Percentiles rank a stretch among this genome's conserved stretches.
Evolutionary conservation across 345 rosid species (phyloP).

Genomic region (Trapa incisa): DNA sequence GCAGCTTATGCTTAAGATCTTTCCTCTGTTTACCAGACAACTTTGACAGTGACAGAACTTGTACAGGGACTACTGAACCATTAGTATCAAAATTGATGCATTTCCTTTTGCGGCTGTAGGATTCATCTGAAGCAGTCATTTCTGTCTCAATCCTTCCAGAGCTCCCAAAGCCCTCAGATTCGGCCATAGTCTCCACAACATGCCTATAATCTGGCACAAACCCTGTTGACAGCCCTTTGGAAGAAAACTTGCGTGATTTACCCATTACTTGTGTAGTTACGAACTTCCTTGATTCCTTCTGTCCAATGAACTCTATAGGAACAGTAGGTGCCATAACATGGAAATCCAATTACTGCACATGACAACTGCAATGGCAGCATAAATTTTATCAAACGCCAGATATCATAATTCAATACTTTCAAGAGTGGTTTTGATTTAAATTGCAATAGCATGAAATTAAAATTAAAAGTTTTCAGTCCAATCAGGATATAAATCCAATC

Average conservation of each 20-base stretch:
- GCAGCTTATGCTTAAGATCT: constrained; percentile 39
- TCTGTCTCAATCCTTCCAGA: constrained; percentile 41
- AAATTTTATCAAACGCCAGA: neutral
- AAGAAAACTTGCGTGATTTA: constrained; percentile 51
- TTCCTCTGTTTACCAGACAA: constrained; percentile 52
- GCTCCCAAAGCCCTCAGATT: constrained; percentile 63
- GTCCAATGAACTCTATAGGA: constrained; percentile 49
- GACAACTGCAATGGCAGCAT: constrained; percentile 20
- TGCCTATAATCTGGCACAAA: constrained; percentile 49
- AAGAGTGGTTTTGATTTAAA: neutral
- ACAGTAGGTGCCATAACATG: constrained; percentile 49
- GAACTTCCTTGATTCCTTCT: constrained; percentile 29
- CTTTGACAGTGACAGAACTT: constrained; percentile 46
- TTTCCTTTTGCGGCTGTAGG: constrained; percentile 41
- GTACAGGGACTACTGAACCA: constrained; percentile 33
- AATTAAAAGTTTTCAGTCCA: neutral
- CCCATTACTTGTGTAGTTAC: constrained; percentile 38
- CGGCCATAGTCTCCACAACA: constrained; percentile 49
- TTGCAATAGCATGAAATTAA: neutral
- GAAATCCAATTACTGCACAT: constrained; percentile 39
- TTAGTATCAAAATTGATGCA: constrained; percentile 40
- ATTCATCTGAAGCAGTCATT: constrained; percentile 50
- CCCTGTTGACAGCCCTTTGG: constrained; percentile 52
- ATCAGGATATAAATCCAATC: neutral
- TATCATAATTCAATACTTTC: neutral